Conservation (phyloP, 371 early-diverging fungal species). For the Syncephalastrum contaminatum region DNA sequence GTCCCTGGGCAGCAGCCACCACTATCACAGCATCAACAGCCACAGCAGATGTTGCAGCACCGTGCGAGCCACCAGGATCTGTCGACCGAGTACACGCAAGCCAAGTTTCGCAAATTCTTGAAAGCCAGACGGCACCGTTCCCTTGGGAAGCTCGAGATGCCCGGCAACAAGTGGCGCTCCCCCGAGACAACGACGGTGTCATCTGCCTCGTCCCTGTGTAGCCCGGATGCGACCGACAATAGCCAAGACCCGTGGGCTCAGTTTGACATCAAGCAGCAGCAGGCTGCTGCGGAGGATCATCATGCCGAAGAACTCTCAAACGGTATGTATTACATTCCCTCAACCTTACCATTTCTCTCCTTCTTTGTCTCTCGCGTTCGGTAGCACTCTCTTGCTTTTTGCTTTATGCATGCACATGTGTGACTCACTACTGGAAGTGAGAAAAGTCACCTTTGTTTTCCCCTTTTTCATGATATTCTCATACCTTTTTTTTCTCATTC, state of each 20-base stretch:
- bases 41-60: not conserved
- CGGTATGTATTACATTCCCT: too few species aligned
- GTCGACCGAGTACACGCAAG: constrained; percentile 8
- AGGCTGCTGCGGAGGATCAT: too few species aligned
- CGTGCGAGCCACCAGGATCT: not conserved
- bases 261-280: too few species aligned
- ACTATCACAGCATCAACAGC: constrained; percentile 3
- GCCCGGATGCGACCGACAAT: constrained; percentile 9
- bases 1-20: constrained; percentile 4
- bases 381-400: too few species aligned
- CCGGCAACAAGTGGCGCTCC: constrained; percentile 13
- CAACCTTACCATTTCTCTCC: not conserved
- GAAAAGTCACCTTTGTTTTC: too few species aligned
- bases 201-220: constrained; percentile 12
- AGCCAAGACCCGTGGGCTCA: constrained; percentile 1
- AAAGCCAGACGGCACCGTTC: constrained; percentile 42
- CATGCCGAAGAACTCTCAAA: too few species aligned
- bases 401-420: too few species aligned
- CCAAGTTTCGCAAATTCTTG: constrained; percentile 25
- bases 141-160: constrained; percentile 33
- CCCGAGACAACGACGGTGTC: constrained; percentile 7
- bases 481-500: not conserved
- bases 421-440: too few species aligned
- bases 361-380: not conserved
- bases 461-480: too few species aligned